Base-by-base conservation (phyloP, 805 yeast genomes). In the Myxozyma neotropica region DNA sequence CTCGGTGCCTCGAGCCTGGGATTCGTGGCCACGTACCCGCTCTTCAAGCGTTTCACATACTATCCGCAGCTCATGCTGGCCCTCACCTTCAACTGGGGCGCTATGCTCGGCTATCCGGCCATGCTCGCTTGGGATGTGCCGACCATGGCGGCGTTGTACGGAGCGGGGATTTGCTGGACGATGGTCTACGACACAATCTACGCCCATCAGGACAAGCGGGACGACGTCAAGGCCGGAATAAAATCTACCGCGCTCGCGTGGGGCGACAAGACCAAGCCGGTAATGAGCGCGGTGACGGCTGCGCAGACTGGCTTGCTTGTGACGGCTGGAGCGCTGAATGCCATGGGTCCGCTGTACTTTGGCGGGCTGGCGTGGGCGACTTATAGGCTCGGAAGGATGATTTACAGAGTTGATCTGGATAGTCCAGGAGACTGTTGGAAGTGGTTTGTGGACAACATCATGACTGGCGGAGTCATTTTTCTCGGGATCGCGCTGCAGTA, bases 231-330 rank as follows among this genome's bases (percentile, higher is more conserved):
- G 58, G 97, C 96, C 0, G 99, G 99, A 21, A 87, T 94, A 67
- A 91, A 91, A 73, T 89, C 96, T 1, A 91, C 98, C 0, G 99
- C 99, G 6, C 80, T 94, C 66, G 92, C 88, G 1, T 95, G 99
- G 99, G 96, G 95, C 7, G 82, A 81, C 23, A 80, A 82, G 33
- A 82, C 96, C 0, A 91, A 88, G 71, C 80, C 83, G 10, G 83
- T 91, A 43, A 78, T 88, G 68, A 78, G 82, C 46, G 85, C 81
- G 0, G 71, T 91, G 64, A 81, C 89, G 5, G 77, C 78, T 1
- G 84, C 83, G 0, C 99, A 94, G 74, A 78, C 88, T 64, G 81
- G 81, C 0, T 73, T 85, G 40, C 81, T 84, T 62, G 77, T 84
- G 1, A 63, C 81, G 6, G 89, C 96, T 27, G 98, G 97, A 0